Evolutionary conservation across 2,329 filamentous ascomycete species (phyloP).

Genomic region (Helicocarpus griseus): DNA sequence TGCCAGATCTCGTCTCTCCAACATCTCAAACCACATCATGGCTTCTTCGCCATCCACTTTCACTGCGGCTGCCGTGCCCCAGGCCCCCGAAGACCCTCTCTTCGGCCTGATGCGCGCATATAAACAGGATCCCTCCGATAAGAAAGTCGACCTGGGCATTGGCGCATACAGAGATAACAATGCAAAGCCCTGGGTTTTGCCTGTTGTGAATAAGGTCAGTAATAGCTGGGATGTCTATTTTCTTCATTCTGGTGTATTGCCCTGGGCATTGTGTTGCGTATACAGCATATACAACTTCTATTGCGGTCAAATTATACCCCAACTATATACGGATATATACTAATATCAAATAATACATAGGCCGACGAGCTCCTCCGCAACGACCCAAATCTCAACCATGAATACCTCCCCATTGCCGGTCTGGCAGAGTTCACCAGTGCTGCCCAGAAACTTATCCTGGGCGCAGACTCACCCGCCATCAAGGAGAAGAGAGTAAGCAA

Average conservation of each 20-base stretch:
- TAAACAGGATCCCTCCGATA: conserved; percentile 60
- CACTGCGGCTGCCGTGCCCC: conserved; percentile 65
- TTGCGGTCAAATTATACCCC: background rate
- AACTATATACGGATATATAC: background rate
- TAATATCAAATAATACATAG: conserved; percentile 38
- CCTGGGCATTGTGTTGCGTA: too few relatives aligned
- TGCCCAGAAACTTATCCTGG: conserved; percentile 83
- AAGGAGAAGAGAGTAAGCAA: conserved; percentile 62
- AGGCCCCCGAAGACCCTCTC: conserved; percentile 88
- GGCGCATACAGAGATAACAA: conserved; percentile 92
- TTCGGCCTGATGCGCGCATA: conserved; percentile 89
- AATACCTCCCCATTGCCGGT: conserved; percentile 95
- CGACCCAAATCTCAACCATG: conserved; percentile 88
- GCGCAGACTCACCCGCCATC: conserved; percentile 68
- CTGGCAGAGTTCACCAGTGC: conserved; percentile 76
- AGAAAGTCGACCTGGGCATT: conserved; percentile 92
- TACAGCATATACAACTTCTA: too few relatives aligned
- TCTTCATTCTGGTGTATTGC: background rate
- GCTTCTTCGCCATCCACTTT: conserved; percentile 52
- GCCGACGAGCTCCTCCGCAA: conserved; percentile 82
- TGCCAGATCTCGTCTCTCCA: conserved; percentile 10
- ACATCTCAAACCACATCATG: conserved; percentile 13
- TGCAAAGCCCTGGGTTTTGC: conserved; percentile 93
- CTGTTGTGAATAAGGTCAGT: conserved; percentile 84
- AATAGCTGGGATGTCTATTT: background rate